Evolutionary conservation across 495 filamentous ascomycete genomes (phyloP), one percentile per base, ranked within the genome.

Genomic region (Filosporella fistucella): DNA sequence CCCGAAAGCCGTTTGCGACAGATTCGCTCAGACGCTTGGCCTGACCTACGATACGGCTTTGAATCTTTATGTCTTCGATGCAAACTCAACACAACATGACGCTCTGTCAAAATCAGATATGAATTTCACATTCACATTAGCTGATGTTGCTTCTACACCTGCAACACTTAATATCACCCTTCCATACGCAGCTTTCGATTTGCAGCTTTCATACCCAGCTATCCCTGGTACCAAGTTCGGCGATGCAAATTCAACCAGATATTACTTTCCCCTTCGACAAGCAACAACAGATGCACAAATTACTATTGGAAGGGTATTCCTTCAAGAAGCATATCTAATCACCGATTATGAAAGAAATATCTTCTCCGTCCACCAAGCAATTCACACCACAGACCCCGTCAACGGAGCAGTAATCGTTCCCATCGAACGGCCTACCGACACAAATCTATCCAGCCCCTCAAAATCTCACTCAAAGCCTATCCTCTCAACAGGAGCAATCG

Each of bases 271-370:
- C 17, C 63, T 86, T 17, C 68, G 75, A 45, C 61, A 65, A 35
- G 67, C 72, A 20, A 60, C 65, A 20, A 70, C 76, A 56, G 60
- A 64, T 17, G 75, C 71, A n/a, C 70, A 80, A 47, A 70, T 74
- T 51, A 78, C 79, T n/a, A 70, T 88, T 50, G 84, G 84, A n/a
- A 75, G 84, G 22, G 62, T 68, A 3, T 88, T 88, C 53, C 68
- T 88, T 47, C 84, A 88, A 64, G 84, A 86, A 61, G 74, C 79
- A 13, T 88, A 88, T 50, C 55, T 88, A 10, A 76, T 78, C 14
- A 76, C 73, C n/a, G 77, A 82, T 49, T 86, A 85, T 59, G 82
- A 86, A 41, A 68, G 70, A 20, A 68, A 67, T 18, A 71, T 62
- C 24, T 85, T 86, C 54, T 84, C 74, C 1, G 45, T 86, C 3